Evolutionary conservation across 345 rosid species (phyloP), one percentile per base, ranked within the genome.

Genomic region (Eutrema yunnanense): DNA sequence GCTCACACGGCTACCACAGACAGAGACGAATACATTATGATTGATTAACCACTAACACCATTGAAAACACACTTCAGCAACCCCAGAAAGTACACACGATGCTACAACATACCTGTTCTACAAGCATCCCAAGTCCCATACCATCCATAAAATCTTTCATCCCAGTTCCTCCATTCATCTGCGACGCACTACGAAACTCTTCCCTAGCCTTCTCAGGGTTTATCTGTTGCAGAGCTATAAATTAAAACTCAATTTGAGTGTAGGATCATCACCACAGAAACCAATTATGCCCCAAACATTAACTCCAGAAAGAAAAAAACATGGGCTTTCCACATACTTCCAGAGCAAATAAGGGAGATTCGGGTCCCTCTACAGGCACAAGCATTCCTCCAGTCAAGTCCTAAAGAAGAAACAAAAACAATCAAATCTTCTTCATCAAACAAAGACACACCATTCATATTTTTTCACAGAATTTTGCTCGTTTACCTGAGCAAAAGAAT

Each of bases 181-280:
- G 87, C 33, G 87, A 82, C 9, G 80, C 92, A 65, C 81, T 75
- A 33, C 88, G 96, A 68, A 95, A 95, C 75, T 95, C 99, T 82
- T 95, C 99, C 79, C 92, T 88, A 22, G 96, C 96, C 76, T 87
- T 92, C 63, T 95, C 99, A 9, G 99, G 99, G 75, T 95, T 88
- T 71, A 95, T 81, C 99, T 92, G 87, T 74, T 37, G 46, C 60
- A 78, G 22, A 72, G 71, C 80, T 67, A 78, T 29, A 74, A 75
- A 72, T 70, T 68, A 74, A 80, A 75, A 81, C 81, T 74, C 76
- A 58, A 54, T 29, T 5, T 64, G 38, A 51, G 65, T 52, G 27
- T 36, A 73, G 22, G 64, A 73, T 27, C 27, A 63, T 57, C 34
- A 64, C 8, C 42, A 52, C 41, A 57, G 27, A 67, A 62, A 50